phyloP scores from a whole-genome alignment of 192 early-diverging fungal genomes.

The Backusella australiensis region DNA sequence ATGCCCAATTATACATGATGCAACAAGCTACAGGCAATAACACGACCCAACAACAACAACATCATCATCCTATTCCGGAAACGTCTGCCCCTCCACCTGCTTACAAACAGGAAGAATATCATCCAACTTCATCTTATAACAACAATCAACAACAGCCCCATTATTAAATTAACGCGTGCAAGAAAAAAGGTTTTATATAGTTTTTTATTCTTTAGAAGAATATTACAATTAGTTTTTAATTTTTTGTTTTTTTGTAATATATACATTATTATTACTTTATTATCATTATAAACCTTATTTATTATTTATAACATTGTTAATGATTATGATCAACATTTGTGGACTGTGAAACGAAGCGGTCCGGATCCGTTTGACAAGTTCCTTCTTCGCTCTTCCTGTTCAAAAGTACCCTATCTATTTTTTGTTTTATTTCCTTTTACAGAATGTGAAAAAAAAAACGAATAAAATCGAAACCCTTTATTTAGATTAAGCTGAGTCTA shows the following conservation, averaged over 20 bases:
- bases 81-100: neutral
- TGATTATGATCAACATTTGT: constrained; percentile 1
- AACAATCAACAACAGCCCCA: neutral
- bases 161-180: neutral
- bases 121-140: neutral
- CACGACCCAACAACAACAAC: neutral
- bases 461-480: neutral
- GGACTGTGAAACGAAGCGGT: neutral
- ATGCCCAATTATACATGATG: constrained; percentile 23
- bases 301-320: constrained; percentile 5
- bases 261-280: neutral
- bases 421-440: neutral
- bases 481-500: neutral
- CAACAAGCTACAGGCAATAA: constrained; percentile 5
- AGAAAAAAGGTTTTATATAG: neutral
- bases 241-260: constrained; percentile 6
- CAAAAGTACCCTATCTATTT: constrained; percentile 1
- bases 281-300: neutral
- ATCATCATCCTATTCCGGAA: neutral
- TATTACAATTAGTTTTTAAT: constrained; percentile 6
- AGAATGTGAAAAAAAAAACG: neutral
- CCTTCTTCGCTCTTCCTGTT: neutral
- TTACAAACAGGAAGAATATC: constrained; percentile 3
- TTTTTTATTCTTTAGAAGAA: neutral
- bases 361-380: neutral